Conservation (phyloP, 2,329 filamentous ascomycete genomes). For the Coniochaeta prunicola region DNA sequence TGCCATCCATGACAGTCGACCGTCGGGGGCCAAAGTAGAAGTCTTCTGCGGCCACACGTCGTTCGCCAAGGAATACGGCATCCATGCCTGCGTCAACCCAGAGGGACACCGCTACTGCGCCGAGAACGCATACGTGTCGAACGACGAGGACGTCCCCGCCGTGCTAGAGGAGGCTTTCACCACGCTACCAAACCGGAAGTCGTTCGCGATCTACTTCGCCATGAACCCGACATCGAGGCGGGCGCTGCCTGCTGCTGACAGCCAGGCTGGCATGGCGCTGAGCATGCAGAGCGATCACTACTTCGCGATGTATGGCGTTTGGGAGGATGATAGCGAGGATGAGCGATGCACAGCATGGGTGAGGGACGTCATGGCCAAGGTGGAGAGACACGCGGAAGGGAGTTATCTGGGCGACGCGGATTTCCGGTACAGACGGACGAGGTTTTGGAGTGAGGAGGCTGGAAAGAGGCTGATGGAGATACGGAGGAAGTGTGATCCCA, state of each 20-base stretch:
- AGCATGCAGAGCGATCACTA: slow-evolving; percentile 50
- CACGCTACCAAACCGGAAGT: slow-evolving; percentile 35
- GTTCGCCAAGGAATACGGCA: slow-evolving; percentile 30
- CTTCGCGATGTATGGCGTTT: slow-evolving; percentile 44
- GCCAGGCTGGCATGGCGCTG: slow-evolving; percentile 37
- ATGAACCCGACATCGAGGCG: slow-evolving; percentile 41
- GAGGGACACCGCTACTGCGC: slow-evolving; percentile 37
- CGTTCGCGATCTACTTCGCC: slow-evolving; percentile 40
- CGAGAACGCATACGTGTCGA: slow-evolving; percentile 42
- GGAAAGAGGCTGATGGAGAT: slow-evolving; percentile 33
- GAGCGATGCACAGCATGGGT: slow-evolving; percentile 35
- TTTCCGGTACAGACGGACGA: slow-evolving; percentile 37
- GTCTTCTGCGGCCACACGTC: slow-evolving; percentile 20
- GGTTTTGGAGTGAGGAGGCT: slow-evolving; percentile 39
- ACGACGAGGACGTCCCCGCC: slow-evolving; percentile 35
- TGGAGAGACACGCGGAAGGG: slow-evolving; percentile 34
- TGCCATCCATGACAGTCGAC: slow-evolving; percentile 27
- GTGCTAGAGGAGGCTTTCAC: slow-evolving; percentile 39
- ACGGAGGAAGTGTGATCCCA: slow-evolving; percentile 33
- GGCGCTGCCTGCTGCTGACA: slow-evolving; percentile 20
- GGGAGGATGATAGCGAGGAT: slow-evolving; percentile 39
- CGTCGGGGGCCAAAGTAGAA: slow-evolving; percentile 26
- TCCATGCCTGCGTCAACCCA: slow-evolving; percentile 39
- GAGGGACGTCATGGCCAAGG: slow-evolving; percentile 25
- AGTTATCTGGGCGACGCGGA: slow-evolving; percentile 49